Evolutionary conservation across 2,329 filamentous ascomycete genomes (phyloP).

Genomic region (Ophiosphaerella narmari): DNA sequence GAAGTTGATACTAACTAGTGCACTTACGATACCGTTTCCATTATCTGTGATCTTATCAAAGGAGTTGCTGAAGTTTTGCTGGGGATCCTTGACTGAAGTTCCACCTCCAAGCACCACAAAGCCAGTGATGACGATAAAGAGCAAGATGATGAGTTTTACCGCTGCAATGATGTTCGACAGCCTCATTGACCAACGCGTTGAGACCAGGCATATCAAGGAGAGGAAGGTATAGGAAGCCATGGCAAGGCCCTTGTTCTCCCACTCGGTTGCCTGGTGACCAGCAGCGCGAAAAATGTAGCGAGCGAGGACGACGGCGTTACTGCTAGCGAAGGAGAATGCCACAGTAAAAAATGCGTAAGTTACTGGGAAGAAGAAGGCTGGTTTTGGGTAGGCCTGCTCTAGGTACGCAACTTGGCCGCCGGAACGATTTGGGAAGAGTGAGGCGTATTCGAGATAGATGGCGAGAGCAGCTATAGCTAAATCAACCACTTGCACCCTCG

Average conservation of each 20-base stretch:
- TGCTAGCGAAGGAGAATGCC: slow-evolving; percentile 36
- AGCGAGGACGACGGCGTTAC: slow-evolving; percentile 37
- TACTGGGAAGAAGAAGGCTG: slow-evolving; percentile 33
- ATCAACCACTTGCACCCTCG: not conserved
- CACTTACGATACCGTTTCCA: slow-evolving; percentile 36
- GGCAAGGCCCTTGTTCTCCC: slow-evolving; percentile 38
- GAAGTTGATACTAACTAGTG: slow-evolving; percentile 39
- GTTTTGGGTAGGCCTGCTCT: slow-evolving; percentile 36
- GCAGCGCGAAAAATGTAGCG: slow-evolving; percentile 38
- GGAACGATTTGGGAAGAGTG: slow-evolving; percentile 34
- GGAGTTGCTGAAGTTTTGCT: slow-evolving; percentile 31
- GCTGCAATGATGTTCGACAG: slow-evolving; percentile 36
- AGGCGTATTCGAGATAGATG: slow-evolving; percentile 35
- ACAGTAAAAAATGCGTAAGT: slow-evolving; percentile 37
- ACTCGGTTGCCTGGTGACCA: slow-evolving; percentile 27
- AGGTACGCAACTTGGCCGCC: slow-evolving; percentile 38
- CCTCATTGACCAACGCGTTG: slow-evolving; percentile 32
- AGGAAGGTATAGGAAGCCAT: slow-evolving; percentile 31
- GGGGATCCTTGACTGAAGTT: slow-evolving; percentile 32
- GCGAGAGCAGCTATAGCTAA: slow-evolving; percentile 22
- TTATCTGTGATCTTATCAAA: slow-evolving; percentile 34
- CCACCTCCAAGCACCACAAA: slow-evolving; percentile 35
- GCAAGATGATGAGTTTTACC: slow-evolving; percentile 64
- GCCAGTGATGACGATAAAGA: slow-evolving; percentile 54
- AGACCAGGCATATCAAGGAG: slow-evolving; percentile 30